A percentile compares a stretch with the other conserved stretches of the same genome.
Conservation (phyloP, 148 eudicot species). For the Pharnaceum exiguum region DNA sequence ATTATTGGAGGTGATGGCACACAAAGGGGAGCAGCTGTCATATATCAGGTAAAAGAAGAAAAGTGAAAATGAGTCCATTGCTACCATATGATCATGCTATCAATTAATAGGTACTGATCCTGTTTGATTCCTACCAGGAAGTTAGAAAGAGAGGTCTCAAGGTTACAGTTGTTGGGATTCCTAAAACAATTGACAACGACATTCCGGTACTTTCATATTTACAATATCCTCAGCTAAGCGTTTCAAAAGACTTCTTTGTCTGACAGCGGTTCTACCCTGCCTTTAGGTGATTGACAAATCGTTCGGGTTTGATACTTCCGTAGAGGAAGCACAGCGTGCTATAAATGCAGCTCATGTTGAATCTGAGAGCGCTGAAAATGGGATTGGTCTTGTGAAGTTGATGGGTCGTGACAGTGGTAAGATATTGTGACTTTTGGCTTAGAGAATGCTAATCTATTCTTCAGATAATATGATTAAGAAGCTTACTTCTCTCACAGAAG, state of each 20-base stretch:
- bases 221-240: background rate
- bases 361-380: conserved; percentile 72
- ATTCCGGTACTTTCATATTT: conserved; percentile 56
- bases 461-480: background rate
- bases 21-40: conserved; percentile 77
- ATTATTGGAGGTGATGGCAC: conserved; percentile 97
- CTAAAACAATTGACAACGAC: conserved; percentile 90
- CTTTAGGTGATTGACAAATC: conserved; percentile 81
- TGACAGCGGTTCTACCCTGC: background rate
- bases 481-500: no score
- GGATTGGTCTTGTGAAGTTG: conserved; percentile 82
- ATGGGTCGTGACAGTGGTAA: conserved; percentile 90
- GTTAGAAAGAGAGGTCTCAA: conserved; percentile 71
- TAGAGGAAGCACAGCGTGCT: conserved; percentile 94
- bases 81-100: background rate
- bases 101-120: background rate
- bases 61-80: background rate
- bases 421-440: background rate
- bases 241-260: background rate
- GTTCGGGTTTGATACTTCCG: conserved; percentile 91
- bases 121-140: conserved; percentile 43
- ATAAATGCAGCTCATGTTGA: conserved; percentile 88
- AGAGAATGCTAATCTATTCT: background rate
- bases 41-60: conserved; percentile 51
- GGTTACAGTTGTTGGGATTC: conserved; percentile 75